These are phyloP conservation scores for Metschnikowia bowlesiae DNA, from an alignment of 805 yeast species.

Conservation along the genomic window DNA sequence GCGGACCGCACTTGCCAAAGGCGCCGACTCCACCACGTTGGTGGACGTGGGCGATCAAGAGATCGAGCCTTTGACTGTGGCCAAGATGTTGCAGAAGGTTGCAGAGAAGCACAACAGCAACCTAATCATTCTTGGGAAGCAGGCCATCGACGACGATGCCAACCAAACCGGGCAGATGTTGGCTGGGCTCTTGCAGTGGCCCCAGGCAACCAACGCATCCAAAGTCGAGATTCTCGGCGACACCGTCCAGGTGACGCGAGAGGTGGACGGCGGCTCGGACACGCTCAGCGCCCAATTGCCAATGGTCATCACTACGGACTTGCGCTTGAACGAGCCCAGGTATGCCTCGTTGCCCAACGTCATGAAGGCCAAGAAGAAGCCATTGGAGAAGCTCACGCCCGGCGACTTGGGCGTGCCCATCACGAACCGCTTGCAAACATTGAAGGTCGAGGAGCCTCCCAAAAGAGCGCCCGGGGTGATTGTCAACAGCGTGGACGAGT, in stretches of 20 bases:
- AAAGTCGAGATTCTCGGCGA: constrained; percentile 63
- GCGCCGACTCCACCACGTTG: constrained; percentile 82
- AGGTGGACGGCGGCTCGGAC: constrained; percentile 94
- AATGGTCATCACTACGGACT: constrained; percentile 83
- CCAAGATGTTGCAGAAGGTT: constrained; percentile 73
- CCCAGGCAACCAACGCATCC: constrained; percentile 94
- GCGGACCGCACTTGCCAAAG: constrained; percentile 90
- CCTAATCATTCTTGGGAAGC: constrained; percentile 88
- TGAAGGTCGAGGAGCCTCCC: constrained; percentile 83
- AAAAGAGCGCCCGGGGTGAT: constrained; percentile 75
- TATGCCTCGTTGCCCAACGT: constrained; percentile 93
- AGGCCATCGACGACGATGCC: constrained; percentile 92
- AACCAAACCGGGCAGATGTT: constrained; percentile 96
- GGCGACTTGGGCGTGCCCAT: constrained; percentile 69
- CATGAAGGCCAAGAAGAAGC: constrained; percentile 98
- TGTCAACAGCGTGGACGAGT: constrained; percentile 78
- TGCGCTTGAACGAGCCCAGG: constrained; percentile 91
- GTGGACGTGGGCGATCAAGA: constrained; percentile 70
- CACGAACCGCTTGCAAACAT: constrained; percentile 57
- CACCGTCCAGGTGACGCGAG: constrained; percentile 73
- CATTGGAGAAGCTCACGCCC: constrained; percentile 60
- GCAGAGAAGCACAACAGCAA: constrained; percentile 70
- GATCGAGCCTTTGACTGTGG: constrained; percentile 84
- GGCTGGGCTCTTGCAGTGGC: constrained; percentile 92
- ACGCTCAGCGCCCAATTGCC: constrained; percentile 76